A percentile compares a stretch with the other conserved stretches of the same genome.
Evolutionary conservation across 495 filamentous ascomycete genomes (phyloP).

Genomic region (Penicillium goetzii): DNA sequence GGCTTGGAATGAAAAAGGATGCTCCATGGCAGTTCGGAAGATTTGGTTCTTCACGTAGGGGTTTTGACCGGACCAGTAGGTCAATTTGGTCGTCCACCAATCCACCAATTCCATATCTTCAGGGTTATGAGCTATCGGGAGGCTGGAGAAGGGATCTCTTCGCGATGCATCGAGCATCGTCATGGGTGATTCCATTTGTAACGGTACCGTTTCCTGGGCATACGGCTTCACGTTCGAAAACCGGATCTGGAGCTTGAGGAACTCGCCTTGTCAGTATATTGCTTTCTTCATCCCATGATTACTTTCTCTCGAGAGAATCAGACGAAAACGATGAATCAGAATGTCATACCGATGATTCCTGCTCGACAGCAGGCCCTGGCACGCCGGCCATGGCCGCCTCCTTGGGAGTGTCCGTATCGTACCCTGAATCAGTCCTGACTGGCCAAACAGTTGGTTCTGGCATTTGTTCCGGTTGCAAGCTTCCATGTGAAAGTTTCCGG

Average conservation of each 20-base stretch:
- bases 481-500: conserved; percentile 34
- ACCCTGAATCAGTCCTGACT: conserved; percentile 20
- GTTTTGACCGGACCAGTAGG: conserved; percentile 53
- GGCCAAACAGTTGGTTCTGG: conserved; percentile 34
- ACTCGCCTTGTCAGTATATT: conserved; percentile 10
- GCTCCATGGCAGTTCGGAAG: conserved; percentile 41
- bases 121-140: conserved; percentile 28
- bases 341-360: conserved; percentile 30
- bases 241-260: conserved; percentile 27
- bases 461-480: conserved; percentile 21
- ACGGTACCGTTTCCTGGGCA: conserved; percentile 14
- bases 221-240: conserved; percentile 22
- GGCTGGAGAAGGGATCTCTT: conserved; percentile 41
- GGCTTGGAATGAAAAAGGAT: conserved; percentile 45
- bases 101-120: conserved; percentile 41
- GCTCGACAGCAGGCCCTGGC: conserved; percentile 10
- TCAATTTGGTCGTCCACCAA: conserved; percentile 43
- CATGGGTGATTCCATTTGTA: conserved; percentile 28
- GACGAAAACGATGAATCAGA: neutral
- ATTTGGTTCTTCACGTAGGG: conserved; percentile 42
- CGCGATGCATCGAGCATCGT: conserved; percentile 39
- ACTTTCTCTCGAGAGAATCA: neutral
- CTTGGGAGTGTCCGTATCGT: conserved; percentile 12
- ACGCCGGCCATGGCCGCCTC: conserved; percentile 7
- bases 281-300: neutral